phyloP scores from a whole-genome alignment of 768 basidiomycete species.

The Boletus vinaceobasis region DNA sequence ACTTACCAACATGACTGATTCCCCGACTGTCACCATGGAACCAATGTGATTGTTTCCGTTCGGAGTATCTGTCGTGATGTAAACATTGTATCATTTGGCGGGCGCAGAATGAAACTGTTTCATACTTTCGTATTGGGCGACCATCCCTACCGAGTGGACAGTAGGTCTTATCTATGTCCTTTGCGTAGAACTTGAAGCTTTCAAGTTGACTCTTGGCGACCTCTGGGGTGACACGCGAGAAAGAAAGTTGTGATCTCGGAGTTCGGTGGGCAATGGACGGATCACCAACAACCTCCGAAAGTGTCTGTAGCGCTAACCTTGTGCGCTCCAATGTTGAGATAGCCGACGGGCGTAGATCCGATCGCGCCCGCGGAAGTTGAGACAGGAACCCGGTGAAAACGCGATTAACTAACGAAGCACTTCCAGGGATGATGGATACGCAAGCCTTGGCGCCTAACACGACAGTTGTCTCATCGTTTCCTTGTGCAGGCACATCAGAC shows the following conservation, averaged over 20 bases:
- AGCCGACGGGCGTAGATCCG: conserved; percentile 42
- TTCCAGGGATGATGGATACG: conserved; percentile 53
- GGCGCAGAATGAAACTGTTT: neutral
- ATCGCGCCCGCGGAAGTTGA: conserved; percentile 47
- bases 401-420: conserved; percentile 60
- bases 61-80: conserved; percentile 48
- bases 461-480: neutral
- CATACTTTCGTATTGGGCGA: conserved; percentile 60
- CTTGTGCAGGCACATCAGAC: neutral
- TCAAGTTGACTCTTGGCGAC: conserved; percentile 51
- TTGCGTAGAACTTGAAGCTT: conserved; percentile 43
- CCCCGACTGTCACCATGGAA: conserved; percentile 56
- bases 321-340: conserved; percentile 46
- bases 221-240: conserved; percentile 57
- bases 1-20: conserved; percentile 52
- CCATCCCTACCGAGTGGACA: conserved; percentile 57
- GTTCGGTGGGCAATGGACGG: conserved; percentile 46
- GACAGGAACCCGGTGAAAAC: conserved; percentile 60
- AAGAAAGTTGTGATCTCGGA: conserved; percentile 62
- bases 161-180: conserved; percentile 45
- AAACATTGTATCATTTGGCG: neutral
- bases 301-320: conserved; percentile 47
- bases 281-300: conserved; percentile 51
- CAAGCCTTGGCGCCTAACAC: conserved; percentile 50
- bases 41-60: conserved; percentile 51